Base-by-base conservation (phyloP, 2,329 filamentous ascomycete genomes). In the Bipolaris sorokiniana region DNA sequence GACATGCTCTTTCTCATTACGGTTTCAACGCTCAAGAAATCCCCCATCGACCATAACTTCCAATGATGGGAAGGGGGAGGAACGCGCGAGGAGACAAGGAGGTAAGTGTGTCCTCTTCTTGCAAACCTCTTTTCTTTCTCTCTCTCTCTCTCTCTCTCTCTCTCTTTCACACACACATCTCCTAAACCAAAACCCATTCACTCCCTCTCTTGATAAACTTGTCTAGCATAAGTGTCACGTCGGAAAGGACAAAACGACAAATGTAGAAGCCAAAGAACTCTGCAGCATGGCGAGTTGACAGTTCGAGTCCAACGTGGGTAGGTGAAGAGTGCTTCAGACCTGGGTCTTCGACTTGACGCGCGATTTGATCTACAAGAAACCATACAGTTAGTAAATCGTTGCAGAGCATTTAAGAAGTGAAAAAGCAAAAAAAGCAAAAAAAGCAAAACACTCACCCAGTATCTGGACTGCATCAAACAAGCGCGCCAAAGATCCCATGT, bases 251-350 rank as follows among this genome's bases (percentile, higher is more conserved):
- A 74, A 99, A 99, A 16, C 95, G 89, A 77, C 94, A 97, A 26
- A 99, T 85, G 75, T 95, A 98, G 77, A 99, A 97, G 15, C 90
- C 93, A 75, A 99, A 99, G 78, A 99, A 99, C 77, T 99, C 95
- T 33, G 94, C 91, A 7, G 94, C 95, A 76, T 97, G 94, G 38
- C 94, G 87, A 34, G 92, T 92, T 74, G 92, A 95, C 38, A 99
- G 84, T 78, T 99, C 95, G 33, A 99, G 85, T 9, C 95, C 95
- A 51, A 99, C 93, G 73, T 97, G 93, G 7, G 95, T 98, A 70
- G 92, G 92, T 67, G 93, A 94, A 16, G 92, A 92, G 77, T 95
- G 91, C 66, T 91, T 90, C 52, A 98, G 84, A 9, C 94, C 94
- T 5, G 94, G 94, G 72, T 98, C 94, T 74, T 97, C 94, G 45